Base-by-base conservation (phyloP, 2,329 filamentous ascomycete species). In the Pyrenophora teres region DNA sequence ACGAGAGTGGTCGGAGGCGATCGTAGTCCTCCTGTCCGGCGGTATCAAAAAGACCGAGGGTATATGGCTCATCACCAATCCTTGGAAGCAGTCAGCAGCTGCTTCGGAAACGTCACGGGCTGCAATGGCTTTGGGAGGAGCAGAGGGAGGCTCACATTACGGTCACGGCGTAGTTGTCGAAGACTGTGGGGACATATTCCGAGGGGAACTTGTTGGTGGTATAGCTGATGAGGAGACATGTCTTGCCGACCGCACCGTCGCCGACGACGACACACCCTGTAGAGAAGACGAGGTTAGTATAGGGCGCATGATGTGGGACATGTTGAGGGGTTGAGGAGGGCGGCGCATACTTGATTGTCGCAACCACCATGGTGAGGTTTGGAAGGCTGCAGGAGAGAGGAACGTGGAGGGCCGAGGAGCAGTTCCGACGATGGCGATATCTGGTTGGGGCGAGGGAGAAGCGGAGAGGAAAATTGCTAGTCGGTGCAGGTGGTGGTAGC, bases 11-110 rank as follows among this genome's bases (percentile, higher is more conserved):
- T 71, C 94, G 90, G 60, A 99, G 86, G 68, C 94, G 89, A 77
- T 99, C 94, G 80, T 97, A 97, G 87, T 99, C 93, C 83, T 99
- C 94, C 81, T 99, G 94, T 76, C 94, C 94, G 57, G 94, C 94
- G 32, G 94, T 99, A 87, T 99, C 94, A 74, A 97, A 99, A 23
- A 99, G 84, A 52, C 94, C 94, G 40, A 99, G 83, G 13, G 94
- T 99, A 76, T 97, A 97, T 53, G 94, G 94, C 78, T 99, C 94
- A 75, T 97, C 94, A 62, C 94, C 94, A 75, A 99, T 97, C 94
- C 94, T 99, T 72, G 32, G 45, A 52, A 44, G 56, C 46, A 39
- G 64, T 73, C 57, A 71, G 66, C 56, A 57, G 45, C 40, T 45
- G 56, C 48, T 50, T 55, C 54, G 30, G 42, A 21, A 42, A 15